These are phyloP conservation scores for Ogataea nonfermentans DNA, from an alignment of 805 yeast genomes.

Conservation along the genomic window DNA sequence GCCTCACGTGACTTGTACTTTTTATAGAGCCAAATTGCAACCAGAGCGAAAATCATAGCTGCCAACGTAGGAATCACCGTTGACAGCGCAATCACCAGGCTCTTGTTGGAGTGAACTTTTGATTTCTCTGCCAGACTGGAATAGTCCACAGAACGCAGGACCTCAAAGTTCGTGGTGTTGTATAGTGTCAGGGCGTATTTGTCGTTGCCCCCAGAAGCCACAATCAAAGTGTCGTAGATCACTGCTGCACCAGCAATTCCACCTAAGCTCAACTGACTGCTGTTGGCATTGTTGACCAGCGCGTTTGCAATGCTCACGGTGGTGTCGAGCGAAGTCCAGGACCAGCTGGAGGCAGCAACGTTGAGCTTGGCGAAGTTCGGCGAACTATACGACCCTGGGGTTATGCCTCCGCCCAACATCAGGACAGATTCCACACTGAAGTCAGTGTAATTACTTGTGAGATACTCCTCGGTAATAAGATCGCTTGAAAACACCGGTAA, in stretches of 20 bases:
- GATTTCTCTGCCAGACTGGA: constrained; percentile 20
- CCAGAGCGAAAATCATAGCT: constrained; percentile 34
- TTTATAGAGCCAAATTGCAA: constrained; percentile 29
- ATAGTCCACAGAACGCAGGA: constrained; percentile 34
- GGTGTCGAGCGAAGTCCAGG: constrained; percentile 37
- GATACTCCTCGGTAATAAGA: constrained; percentile 22
- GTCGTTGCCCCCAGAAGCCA: constrained; percentile 32
- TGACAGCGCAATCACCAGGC: constrained; percentile 45
- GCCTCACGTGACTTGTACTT: constrained; percentile 27
- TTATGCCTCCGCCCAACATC: constrained; percentile 60
- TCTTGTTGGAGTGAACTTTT: constrained; percentile 19
- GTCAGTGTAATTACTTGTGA: constrained; percentile 28
- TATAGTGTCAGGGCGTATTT: constrained; percentile 41
- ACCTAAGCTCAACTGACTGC: constrained; percentile 28
- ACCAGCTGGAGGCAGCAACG: constrained; percentile 42
- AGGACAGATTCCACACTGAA: constrained; percentile 43
- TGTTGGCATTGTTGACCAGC: constrained; percentile 18
- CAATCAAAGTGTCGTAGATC: constrained; percentile 49
- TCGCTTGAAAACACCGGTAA: constrained; percentile 49
- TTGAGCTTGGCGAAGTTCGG: constrained; percentile 45
- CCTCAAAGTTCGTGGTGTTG: constrained; percentile 38
- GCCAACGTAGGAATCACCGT: constrained; percentile 43
- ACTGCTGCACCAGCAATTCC: constrained; percentile 48
- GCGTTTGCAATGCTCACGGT: constrained; percentile 25
- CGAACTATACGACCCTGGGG: constrained; percentile 33